These are phyloP conservation scores for Primulina eburnea DNA, from an alignment of 257 asterid genomes.

Conservation along the genomic window DNA sequence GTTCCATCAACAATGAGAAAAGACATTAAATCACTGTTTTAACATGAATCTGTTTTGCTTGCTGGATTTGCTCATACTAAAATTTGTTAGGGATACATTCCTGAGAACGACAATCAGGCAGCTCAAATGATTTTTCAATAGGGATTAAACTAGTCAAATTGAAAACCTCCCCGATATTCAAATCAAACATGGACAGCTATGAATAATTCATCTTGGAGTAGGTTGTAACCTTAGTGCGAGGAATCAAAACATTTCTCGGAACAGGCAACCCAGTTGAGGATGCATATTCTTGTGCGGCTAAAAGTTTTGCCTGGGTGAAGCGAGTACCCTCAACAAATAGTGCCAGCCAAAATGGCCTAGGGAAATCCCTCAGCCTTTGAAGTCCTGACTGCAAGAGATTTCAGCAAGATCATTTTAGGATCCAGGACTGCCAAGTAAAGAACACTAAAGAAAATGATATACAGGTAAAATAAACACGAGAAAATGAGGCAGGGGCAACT, in stretches of 20 bases:
- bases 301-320: conserved; percentile 88
- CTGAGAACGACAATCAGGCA: background rate
- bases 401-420: conserved; percentile 18
- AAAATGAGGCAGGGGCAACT: conserved; percentile 7
- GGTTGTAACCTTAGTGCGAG: conserved; percentile 83
- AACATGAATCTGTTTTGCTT: background rate
- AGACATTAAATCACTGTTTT: background rate
- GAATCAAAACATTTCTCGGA: conserved; percentile 88
- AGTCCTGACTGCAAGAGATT: conserved; percentile 63
- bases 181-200: conserved; percentile 2
- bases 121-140: background rate
- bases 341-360: conserved; percentile 89
- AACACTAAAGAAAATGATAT: conserved; percentile 2
- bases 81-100: background rate
- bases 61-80: background rate
- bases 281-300: conserved; percentile 96
- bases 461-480: background rate
- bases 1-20: conserved; percentile 22
- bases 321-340: conserved; percentile 98
- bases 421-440: conserved; percentile 20
- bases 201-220: conserved; percentile 12
- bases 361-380: conserved; percentile 70
- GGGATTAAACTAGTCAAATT: background rate
- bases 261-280: conserved; percentile 70
- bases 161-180: background rate